Conservation (phyloP, 2,329 filamentous ascomycete species). For the Hymenoscyphus repandus region DNA sequence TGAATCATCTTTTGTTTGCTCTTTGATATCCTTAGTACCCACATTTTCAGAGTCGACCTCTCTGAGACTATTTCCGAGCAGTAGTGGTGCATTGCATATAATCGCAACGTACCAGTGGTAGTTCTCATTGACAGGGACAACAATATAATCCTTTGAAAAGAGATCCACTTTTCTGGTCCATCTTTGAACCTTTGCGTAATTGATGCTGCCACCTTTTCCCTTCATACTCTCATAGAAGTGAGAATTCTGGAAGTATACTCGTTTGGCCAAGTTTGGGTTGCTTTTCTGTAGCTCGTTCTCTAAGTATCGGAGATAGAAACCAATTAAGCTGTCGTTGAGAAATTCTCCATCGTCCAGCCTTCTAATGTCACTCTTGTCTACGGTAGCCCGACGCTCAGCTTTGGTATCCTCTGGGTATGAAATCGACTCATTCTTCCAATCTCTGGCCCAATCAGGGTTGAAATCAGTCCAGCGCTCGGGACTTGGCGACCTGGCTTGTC, state of each 20-base stretch:
- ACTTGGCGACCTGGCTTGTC: slow-evolving; percentile 12
- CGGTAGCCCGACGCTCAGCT: slow-evolving; percentile 40
- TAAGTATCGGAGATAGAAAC: slow-evolving; percentile 76
- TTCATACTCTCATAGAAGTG: slow-evolving; percentile 70
- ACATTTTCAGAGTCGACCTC: neutral
- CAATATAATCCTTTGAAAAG: slow-evolving; percentile 79
- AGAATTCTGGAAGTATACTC: slow-evolving; percentile 85
- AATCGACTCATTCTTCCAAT: slow-evolving; percentile 54
- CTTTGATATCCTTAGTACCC: neutral
- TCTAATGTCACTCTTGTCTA: slow-evolving; percentile 67
- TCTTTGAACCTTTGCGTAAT: slow-evolving; percentile 77
- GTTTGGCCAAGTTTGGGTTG: slow-evolving; percentile 50
- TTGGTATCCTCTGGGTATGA: slow-evolving; percentile 55
- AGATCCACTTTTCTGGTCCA: slow-evolving; percentile 88
- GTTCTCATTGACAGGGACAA: slow-evolving; percentile 86
- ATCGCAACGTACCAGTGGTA: slow-evolving; percentile 93
- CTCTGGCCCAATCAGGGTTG: slow-evolving; percentile 45
- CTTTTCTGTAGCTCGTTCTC: slow-evolving; percentile 54
- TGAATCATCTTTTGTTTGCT: too few species aligned
- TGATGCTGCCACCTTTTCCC: slow-evolving; percentile 54
- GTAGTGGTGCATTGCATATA: slow-evolving; percentile 77
- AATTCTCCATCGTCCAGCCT: slow-evolving; percentile 80
- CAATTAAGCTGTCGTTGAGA: slow-evolving; percentile 88
- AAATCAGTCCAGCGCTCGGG: slow-evolving; percentile 43
- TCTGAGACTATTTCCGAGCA: slow-evolving; percentile 37